Percentiles rank a stretch among this genome's conserved stretches.
Evolutionary conservation across 2,329 filamentous ascomycete genomes (phyloP).

Genomic region (Apiospora saccharicola): DNA sequence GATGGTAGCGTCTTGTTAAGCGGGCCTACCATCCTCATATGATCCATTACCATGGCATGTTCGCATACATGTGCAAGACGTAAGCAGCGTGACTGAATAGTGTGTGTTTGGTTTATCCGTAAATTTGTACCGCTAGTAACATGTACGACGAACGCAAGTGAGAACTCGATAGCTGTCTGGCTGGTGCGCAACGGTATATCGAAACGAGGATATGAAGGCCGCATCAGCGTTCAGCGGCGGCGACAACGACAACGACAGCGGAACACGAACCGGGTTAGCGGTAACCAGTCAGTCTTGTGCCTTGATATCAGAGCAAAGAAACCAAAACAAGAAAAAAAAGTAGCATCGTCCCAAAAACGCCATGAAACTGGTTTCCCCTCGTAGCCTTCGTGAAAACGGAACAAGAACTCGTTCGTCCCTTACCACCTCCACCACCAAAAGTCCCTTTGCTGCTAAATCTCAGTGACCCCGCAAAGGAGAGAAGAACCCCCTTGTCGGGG

Average conservation of each 20-base stretch:
- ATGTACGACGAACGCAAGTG: slow-evolving; percentile 21
- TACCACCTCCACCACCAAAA: neutral
- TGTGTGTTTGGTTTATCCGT: neutral
- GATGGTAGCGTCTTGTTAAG: neutral
- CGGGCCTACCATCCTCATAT: neutral
- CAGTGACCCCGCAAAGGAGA: neutral
- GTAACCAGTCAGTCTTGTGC: neutral
- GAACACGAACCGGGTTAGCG: neutral
- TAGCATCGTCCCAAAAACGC: slow-evolving; percentile 23
- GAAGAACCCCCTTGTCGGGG: neutral
- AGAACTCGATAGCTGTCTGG: slow-evolving; percentile 3
- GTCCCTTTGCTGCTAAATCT: neutral
- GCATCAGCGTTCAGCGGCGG: neutral
- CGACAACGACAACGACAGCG: neutral
- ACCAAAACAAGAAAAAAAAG: neutral
- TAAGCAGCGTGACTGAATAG: neutral
- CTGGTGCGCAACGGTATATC: slow-evolving; percentile 6
- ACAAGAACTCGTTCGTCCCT: neutral
- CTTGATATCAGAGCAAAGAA: slow-evolving; percentile 15
- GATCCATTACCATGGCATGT: neutral
- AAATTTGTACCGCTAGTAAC: slow-evolving; percentile 10
- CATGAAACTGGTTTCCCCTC: slow-evolving; percentile 26
- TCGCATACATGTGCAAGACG: neutral
- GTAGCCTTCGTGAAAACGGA: slow-evolving; percentile 24
- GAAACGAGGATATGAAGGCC: neutral